These are phyloP conservation scores for Neurospora sp. DNA, from an alignment of 2,329 filamentous ascomycete species.

Conservation along the genomic window DNA sequence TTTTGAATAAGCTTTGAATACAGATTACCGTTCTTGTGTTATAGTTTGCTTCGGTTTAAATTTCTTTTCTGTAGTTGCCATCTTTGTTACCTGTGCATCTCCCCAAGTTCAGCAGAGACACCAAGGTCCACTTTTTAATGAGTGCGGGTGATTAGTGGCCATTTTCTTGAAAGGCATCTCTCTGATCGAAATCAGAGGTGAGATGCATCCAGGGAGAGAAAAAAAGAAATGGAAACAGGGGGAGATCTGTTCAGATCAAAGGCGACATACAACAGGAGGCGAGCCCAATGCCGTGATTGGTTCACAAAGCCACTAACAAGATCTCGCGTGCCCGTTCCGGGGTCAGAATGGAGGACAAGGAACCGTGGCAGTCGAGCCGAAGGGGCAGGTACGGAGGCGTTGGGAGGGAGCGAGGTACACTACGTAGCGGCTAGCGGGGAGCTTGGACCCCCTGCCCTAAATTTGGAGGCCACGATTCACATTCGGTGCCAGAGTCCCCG, in stretches of 20 bases:
- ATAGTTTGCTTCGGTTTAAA: not conserved
- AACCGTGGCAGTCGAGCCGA: not conserved
- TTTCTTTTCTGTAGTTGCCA: not conserved
- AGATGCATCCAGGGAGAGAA: not conserved
- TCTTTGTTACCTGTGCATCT: not conserved
- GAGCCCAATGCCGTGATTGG: not conserved
- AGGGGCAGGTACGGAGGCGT: not conserved
- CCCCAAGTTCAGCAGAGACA: not conserved
- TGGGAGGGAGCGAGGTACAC: not conserved
- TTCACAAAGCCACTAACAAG: not conserved
- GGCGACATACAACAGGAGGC: not conserved
- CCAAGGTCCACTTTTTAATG: not conserved
- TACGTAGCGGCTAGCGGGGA: slow-evolving; percentile 3
- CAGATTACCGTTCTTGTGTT: not conserved
- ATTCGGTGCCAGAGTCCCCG: slow-evolving; percentile 8
- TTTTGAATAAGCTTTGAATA: not conserved
- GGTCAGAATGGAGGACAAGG: not conserved
- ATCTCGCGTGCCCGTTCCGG: not conserved
- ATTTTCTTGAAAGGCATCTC: not conserved
- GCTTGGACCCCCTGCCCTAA: slow-evolving; percentile 18
- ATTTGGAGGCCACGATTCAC: slow-evolving; percentile 29
- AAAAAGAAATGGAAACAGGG: no score
- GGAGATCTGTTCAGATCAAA: not conserved
- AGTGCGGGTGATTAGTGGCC: no score
- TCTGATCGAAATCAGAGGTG: not conserved